Evolutionary conservation across 208 protist genomes (phyloP), one percentile per base, ranked within the genome.

Genomic region (Crithidia fasciculata): DNA sequence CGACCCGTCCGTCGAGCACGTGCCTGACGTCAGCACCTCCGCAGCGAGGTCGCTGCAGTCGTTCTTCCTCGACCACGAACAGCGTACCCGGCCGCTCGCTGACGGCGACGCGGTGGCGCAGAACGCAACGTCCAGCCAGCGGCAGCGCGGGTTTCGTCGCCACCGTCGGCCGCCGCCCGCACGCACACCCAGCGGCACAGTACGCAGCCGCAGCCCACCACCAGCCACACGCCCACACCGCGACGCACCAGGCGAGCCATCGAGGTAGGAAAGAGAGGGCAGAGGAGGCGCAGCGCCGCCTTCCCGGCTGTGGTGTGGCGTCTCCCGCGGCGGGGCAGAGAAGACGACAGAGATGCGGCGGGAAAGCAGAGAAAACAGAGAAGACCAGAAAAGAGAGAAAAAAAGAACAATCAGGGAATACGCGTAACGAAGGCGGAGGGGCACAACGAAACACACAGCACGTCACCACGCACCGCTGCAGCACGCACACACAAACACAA

Each of bases 61-160:
- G 53, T 83, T 89, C 0, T 45, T 54, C 2, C 64, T 62, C 43
- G 88, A 84, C 3, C n/a, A 88, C 39, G 73, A 78, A 93, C 13
- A 93, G 67, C 19, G 76, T 83, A 8, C 71, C 44, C n/a, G n/a
- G 71, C 76, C 81, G 1, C 0, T 13, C 5, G 16, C 43, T 36
- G 54, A 40, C 0, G 82, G 13, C 1, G 66, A 72, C 3, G 76
- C 69, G 15, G 76, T 85, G 3, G 82, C 88, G 43, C 75, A 66
- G 62, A 93, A 90, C 2, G 83, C 81, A 9, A 87, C 83, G 72
- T 86, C 85, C 41, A 90, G 36, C n/a, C 8, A 93, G 75, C 16
- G 88, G 88, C 16, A 64, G n/a, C 2, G 44, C 37, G 0, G 85
- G 85, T 2, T 44, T 73, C 10, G 79, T 61, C 49, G 71, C 52